phyloP scores from a whole-genome alignment of 2,329 filamentous ascomycete species.

The Rutstroemia sp. region DNA sequence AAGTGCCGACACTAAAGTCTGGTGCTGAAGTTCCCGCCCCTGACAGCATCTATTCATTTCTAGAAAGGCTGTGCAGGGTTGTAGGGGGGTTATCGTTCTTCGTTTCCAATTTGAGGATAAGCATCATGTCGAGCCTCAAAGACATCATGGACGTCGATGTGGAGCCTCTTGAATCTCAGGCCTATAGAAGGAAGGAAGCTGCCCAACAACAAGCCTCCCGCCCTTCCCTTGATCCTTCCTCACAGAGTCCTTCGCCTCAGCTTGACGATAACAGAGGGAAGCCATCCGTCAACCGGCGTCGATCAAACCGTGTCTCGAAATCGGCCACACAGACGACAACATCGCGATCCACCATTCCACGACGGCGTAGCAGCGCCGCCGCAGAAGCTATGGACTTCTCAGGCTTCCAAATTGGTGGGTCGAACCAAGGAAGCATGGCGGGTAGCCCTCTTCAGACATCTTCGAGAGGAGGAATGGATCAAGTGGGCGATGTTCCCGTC shows the following conservation, averaged over 20 bases:
- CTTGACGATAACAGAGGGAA: conserved; percentile 20
- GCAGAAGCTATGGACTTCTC: conserved; percentile 24
- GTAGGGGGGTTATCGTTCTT: conserved; percentile 18
- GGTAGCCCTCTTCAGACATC: conserved; percentile 22
- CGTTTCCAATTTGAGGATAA: conserved; percentile 24
- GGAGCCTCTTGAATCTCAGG: conserved; percentile 29
- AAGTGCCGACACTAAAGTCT: conserved; percentile 20
- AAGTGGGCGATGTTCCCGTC: conserved; percentile 23
- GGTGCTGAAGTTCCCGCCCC: conserved; percentile 24
- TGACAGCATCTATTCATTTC: conserved; percentile 21
- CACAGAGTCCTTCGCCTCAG: conserved; percentile 18
- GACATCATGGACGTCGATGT: conserved; percentile 32
- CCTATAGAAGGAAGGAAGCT: conserved; percentile 28
- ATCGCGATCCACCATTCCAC: conserved; percentile 14
- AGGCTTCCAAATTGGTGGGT: conserved; percentile 17
- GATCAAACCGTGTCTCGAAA: conserved; percentile 24
- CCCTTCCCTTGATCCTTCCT: conserved; percentile 17
- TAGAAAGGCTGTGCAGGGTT: conserved; percentile 27
- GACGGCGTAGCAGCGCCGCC: conserved; percentile 21
- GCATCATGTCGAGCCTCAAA: conserved; percentile 30
- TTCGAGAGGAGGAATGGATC: conserved; percentile 19
- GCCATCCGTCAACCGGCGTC: conserved; percentile 20
- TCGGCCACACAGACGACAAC: conserved; percentile 11
- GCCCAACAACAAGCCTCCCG: conserved; percentile 23
- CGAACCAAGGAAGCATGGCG: conserved; percentile 19